Evolutionary conservation across 805 yeast genomes (phyloP).

Genomic region (Geotrichum ghanense): DNA sequence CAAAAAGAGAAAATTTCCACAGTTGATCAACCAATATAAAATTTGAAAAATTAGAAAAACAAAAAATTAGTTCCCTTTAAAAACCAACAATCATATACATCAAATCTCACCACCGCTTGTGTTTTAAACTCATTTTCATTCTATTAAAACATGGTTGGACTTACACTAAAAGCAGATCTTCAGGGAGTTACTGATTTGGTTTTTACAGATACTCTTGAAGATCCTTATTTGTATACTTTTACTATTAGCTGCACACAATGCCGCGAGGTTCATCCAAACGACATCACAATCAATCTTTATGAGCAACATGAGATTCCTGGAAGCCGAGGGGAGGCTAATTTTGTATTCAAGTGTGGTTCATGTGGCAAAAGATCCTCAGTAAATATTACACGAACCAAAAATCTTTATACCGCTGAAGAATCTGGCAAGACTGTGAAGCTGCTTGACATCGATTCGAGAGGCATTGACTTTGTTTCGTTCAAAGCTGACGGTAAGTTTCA

Average conservation of each 20-base stretch:
- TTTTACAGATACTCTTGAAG: conserved; percentile 46
- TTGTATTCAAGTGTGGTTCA: conserved; percentile 61
- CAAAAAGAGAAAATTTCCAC: too few relatives aligned
- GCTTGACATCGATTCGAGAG: conserved; percentile 74
- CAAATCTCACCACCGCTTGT: too few relatives aligned
- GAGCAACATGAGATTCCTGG: conserved; percentile 41
- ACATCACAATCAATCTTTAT: conserved; percentile 52
- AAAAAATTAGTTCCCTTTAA: too few relatives aligned
- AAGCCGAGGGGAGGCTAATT: conserved; percentile 74
- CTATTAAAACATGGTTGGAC: conserved; percentile 27
- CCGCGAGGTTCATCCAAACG: conserved; percentile 64
- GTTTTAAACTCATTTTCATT: too few relatives aligned
- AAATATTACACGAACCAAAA: conserved; percentile 11
- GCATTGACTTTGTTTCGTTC: conserved; percentile 61
- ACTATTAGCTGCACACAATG: conserved; percentile 63
- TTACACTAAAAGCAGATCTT: conserved; percentile 33
- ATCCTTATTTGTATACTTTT: conserved; percentile 70
- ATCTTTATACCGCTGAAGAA: not conserved
- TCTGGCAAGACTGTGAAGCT: conserved; percentile 35
- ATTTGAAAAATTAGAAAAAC: too few relatives aligned
- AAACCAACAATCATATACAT: too few relatives aligned
- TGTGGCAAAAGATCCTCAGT: conserved; percentile 37
- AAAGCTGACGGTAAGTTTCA: conserved; percentile 53
- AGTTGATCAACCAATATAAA: too few relatives aligned
- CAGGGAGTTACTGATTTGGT: conserved; percentile 43